Evolutionary conservation across 2,329 filamentous ascomycete species (phyloP), one percentile per base, ranked within the genome.

Genomic region (Monilinia fructigena): DNA sequence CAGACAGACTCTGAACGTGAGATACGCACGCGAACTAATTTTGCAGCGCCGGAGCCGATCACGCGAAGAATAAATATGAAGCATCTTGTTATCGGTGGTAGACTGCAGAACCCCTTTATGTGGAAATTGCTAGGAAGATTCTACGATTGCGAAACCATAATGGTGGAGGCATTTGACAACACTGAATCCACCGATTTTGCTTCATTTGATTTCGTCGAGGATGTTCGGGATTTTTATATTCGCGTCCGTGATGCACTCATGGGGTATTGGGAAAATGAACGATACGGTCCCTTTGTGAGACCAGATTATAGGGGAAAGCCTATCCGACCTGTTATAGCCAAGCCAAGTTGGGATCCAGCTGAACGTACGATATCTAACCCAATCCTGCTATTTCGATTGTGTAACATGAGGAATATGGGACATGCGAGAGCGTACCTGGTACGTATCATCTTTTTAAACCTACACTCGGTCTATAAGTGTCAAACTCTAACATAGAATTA

Each of bases 21-120:
- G 12, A 14, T 8, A 8, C 42, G 0, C 1, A n/a, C 4, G 7
- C 31, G 2, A 4, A 2, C 2, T 1, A 1, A 0, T 4, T 11
- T 2, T 3, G 23, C 55, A 4, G 56, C 42, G 23, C 4, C 4
- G 12, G 56, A 35, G 7, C 16, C 6, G 11, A 60, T 60, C 12
- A 60, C 28, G 23, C 48, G 56, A 35, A 59, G 42, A 60, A 60
- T 60, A 20, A 48, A 60, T 12, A 18, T 60, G 10, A 60, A n/a
- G 47, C 26, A 60, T 60, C 42, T 60, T 8, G 42, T 60, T 6
- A 3, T 60, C 16, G 42, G 28, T 48, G 26, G 42, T 5, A n/a
- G 3, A 20, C 2, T 3, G 31, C 28, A n/a, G 20, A 35, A 28
- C 6, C 6, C 0, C 0, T 11, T 10, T 2, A n/a, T 35, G 6